phyloP scores from a whole-genome alignment of 768 basidiomycete genomes.

The Lactifluus subvellereus region DNA sequence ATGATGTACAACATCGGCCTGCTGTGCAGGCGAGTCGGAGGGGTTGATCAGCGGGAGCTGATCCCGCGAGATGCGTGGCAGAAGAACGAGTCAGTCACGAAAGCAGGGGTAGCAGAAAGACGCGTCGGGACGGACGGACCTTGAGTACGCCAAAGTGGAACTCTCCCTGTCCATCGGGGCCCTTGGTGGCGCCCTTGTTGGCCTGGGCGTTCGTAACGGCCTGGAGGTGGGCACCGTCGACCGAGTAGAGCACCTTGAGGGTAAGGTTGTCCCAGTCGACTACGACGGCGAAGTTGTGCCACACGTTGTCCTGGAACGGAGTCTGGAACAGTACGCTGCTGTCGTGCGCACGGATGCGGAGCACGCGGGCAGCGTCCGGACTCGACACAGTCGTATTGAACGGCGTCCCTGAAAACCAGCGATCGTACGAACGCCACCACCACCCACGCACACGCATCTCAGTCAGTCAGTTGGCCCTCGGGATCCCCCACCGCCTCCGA shows the following conservation, averaged over 20 bases:
- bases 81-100: not conserved
- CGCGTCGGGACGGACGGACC: conserved; percentile 36
- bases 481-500: no score
- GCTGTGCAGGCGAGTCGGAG: conserved; percentile 39
- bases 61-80: not conserved
- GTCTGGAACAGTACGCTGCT: conserved; percentile 45
- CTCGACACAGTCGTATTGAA: conserved; percentile 48
- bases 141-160: conserved; percentile 59
- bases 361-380: conserved; percentile 37
- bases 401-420: conserved; percentile 40
- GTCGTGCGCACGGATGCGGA: conserved; percentile 54
- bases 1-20: conserved; percentile 51
- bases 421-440: no score
- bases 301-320: conserved; percentile 38
- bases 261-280: conserved; percentile 51
- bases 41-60: conserved; percentile 52
- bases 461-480: not conserved
- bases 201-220: conserved; percentile 39
- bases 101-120: not conserved
- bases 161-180: conserved; percentile 48
- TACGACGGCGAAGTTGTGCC: conserved; percentile 59
- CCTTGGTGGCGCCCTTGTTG: conserved; percentile 38
- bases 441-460: not conserved
- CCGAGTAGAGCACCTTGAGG: conserved; percentile 48
- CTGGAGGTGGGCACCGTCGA: conserved; percentile 34